Base-by-base conservation (phyloP, 441 rosid genomes). In the Euphorbia corollata region DNA sequence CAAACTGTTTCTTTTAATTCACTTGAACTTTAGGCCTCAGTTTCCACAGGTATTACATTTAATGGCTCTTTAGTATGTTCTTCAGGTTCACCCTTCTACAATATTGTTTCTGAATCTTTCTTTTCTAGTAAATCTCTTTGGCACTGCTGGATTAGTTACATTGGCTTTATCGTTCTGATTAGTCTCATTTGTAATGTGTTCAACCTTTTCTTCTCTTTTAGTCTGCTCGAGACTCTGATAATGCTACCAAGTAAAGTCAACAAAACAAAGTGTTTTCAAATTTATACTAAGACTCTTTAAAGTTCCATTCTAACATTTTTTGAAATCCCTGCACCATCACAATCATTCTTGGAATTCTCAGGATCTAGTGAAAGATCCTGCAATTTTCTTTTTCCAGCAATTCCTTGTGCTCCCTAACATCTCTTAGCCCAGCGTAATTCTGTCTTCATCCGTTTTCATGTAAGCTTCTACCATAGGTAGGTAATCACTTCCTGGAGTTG, bases 301-400 rank as follows among this genome's bases (percentile, higher is more conserved):
- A 51, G 18, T 45, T 65, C 56, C 61, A 12, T 22, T 10, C 71
- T 63, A 47, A 80, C 81, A 79, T 27, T 78, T 71, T 66, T 24
- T 2, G 68, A 53, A 10, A 59, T 63, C 15, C 63, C 64, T 16
- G 64, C 32, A 10, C 63, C 61, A 45, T 41, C 56, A 36, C 55
- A n/a, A 12, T 61, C 59, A 38, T 63, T 57, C 64, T 70, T 61
- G 9, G 61, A 55, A 67, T 77, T 47, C 65, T 67, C 6, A 3
- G 22, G 45, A 50, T 51, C 61, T 65, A 27, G 65, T 71, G 50
- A 60, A 30, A 67, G 43, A 65, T 41, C 60, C 5, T 58, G 45
- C 45, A 24, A 64, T 53, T 62, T 43, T 58, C 54, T 18, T 67
- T 69, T 43, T n/a, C 12, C 53, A 15, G 6, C 6, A 6, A 34